Evolutionary conservation across 108 stramenopile genomes (phyloP).

Genomic region (Nannochloropsis oceanica): DNA sequence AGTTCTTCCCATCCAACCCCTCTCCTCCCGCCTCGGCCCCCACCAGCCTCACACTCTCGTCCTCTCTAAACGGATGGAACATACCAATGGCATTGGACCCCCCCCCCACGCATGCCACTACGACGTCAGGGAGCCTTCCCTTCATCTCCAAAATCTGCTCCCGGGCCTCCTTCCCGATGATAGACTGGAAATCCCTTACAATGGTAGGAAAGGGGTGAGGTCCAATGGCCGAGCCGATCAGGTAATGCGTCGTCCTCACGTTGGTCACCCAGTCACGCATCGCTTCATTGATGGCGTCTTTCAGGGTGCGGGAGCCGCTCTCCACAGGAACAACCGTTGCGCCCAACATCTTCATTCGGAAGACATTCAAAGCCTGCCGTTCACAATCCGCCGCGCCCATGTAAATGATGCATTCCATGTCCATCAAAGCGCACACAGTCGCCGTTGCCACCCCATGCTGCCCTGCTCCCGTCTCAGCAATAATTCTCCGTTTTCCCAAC

Average conservation of each 20-base stretch:
- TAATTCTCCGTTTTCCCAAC: slow-evolving; percentile 85
- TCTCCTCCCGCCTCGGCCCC: slow-evolving; percentile 90
- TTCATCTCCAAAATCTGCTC: slow-evolving; percentile 69
- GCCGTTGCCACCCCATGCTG: slow-evolving; percentile 97
- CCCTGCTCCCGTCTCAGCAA: slow-evolving; percentile 92
- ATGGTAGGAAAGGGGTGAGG: slow-evolving; percentile 95
- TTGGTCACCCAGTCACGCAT: slow-evolving; percentile 96
- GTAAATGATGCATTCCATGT: slow-evolving; percentile 84
- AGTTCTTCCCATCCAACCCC: slow-evolving; percentile 59
- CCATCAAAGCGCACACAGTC: slow-evolving; percentile 83
- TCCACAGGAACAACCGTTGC: slow-evolving; percentile 81
- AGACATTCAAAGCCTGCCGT: slow-evolving; percentile 80
- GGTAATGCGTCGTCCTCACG: slow-evolving; percentile 80
- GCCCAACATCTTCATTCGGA: slow-evolving; percentile 90
- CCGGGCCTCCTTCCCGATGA: slow-evolving; percentile 67
- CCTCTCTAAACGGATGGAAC: slow-evolving; percentile 72
- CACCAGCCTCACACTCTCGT: slow-evolving; percentile 59
- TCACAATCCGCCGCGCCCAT: slow-evolving; percentile 94
- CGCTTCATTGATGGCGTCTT: slow-evolving; percentile 96
- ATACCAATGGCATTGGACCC: slow-evolving; percentile 93
- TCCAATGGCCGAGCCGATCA: slow-evolving; percentile 90
- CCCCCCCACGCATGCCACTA: slow-evolving; percentile 89
- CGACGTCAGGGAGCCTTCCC: slow-evolving; percentile 71
- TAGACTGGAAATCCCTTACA: slow-evolving; percentile 82
- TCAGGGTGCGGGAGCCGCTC: slow-evolving; percentile 65